These are phyloP conservation scores for Borovskyia barvae DNA, from an alignment of 208 protist species.

Conservation along the genomic window DNA sequence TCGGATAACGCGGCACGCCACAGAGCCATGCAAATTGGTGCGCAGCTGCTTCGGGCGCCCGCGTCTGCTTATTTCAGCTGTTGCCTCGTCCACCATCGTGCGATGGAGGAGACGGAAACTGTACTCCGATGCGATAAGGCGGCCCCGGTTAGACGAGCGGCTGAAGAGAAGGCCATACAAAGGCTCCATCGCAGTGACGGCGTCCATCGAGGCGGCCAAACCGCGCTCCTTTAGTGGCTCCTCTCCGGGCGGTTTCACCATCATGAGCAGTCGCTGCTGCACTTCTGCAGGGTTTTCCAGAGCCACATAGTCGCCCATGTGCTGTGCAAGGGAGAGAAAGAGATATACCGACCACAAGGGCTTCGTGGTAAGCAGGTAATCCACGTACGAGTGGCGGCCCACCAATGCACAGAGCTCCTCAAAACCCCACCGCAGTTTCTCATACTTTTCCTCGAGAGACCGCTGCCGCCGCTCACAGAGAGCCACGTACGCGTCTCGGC, in stretches of 20 bases:
- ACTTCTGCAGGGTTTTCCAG: slow-evolving; percentile 15
- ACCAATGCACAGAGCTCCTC: slow-evolving; percentile 66
- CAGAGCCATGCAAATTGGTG: slow-evolving; percentile 52
- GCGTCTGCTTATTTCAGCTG: slow-evolving; percentile 16
- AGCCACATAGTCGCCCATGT: slow-evolving; percentile 36
- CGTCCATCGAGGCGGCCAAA: not conserved
- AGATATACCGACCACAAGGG: slow-evolving; percentile 71
- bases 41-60: slow-evolving; percentile 27
- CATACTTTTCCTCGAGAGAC: slow-evolving; percentile 86
- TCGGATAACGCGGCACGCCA: slow-evolving; percentile 52
- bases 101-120: slow-evolving; percentile 35
- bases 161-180: slow-evolving; percentile 36
- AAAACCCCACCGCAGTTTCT: slow-evolving; percentile 86
- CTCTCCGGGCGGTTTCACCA: not conserved
- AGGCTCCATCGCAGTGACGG: not conserved
- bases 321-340: slow-evolving; percentile 63
- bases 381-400: slow-evolving; percentile 73
- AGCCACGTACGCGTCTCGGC: slow-evolving; percentile 64
- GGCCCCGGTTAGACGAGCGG: slow-evolving; percentile 39
- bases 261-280: slow-evolving; percentile 1
- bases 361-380: slow-evolving; percentile 57
- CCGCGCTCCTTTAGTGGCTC: not conserved
- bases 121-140: slow-evolving; percentile 37
- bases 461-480: slow-evolving; percentile 36
- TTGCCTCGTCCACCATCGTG: slow-evolving; percentile 33